These are phyloP conservation scores for Scytalidium sp. DNA, from an alignment of 2,329 filamentous ascomycete species.

Conservation along the genomic window DNA sequence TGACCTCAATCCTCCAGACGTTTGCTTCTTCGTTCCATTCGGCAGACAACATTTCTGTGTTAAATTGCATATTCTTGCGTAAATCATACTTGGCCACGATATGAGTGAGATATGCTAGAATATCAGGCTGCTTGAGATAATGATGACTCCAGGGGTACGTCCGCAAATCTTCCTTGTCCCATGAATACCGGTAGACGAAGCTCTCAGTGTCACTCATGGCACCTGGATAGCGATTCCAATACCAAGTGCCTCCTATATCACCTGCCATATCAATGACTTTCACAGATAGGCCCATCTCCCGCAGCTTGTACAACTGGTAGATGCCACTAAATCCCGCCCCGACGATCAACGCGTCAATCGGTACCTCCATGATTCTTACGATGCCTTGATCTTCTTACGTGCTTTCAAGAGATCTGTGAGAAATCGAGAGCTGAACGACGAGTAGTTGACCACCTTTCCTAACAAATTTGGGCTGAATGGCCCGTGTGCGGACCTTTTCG, in stretches of 20 bases:
- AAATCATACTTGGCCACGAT: slow-evolving; percentile 50
- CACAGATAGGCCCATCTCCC: slow-evolving; percentile 28
- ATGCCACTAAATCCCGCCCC: slow-evolving; percentile 37
- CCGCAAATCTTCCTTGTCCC: slow-evolving; percentile 16
- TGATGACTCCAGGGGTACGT: slow-evolving; percentile 23
- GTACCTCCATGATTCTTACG: neutral
- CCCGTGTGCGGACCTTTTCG: neutral
- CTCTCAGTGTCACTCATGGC: slow-evolving; percentile 25
- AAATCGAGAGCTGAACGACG: neutral
- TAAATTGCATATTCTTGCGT: slow-evolving; percentile 54
- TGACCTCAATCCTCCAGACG: slow-evolving; percentile 47
- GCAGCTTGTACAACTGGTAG: slow-evolving; percentile 33
- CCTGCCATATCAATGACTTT: slow-evolving; percentile 37
- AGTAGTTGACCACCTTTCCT: neutral
- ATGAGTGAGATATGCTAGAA: slow-evolving; percentile 47
- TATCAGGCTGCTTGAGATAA: slow-evolving; percentile 57
- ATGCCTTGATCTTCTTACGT: neutral
- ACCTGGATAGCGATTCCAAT: slow-evolving; percentile 54
- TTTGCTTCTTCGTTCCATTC: slow-evolving; percentile 48
- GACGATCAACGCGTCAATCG: slow-evolving; percentile 34
- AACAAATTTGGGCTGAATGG: too few relatives aligned
- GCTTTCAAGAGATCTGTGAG: neutral
- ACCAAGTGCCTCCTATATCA: slow-evolving; percentile 51
- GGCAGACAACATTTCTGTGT: slow-evolving; percentile 47
- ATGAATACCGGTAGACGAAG: slow-evolving; percentile 14